These are phyloP conservation scores for Singerocomus inundabilis DNA, from an alignment of 1,284 basidiomycete genomes.

Conservation along the genomic window DNA sequence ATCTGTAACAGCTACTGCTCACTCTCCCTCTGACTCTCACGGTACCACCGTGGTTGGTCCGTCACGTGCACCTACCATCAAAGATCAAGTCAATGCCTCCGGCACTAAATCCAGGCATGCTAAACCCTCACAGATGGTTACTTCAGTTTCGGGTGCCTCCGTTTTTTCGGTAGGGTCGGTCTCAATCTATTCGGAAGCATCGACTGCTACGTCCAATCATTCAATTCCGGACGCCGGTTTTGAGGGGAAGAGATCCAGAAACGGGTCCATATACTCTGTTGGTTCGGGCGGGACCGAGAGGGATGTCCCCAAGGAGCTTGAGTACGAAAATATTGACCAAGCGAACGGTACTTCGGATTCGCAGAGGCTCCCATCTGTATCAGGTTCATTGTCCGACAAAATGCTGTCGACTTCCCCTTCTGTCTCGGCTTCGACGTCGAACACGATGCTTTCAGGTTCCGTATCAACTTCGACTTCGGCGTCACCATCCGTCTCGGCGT, in stretches of 20 bases:
- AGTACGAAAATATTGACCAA: constrained; percentile 12
- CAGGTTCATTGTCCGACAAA: constrained; percentile 8
- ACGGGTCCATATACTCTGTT: constrained; percentile 17
- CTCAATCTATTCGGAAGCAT: constrained; percentile 31
- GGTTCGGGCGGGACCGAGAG: constrained; percentile 21
- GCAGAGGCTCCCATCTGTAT: not conserved
- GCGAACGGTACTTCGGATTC: constrained; percentile 1
- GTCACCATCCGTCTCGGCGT: constrained; percentile 12
- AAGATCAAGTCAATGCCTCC: not conserved
- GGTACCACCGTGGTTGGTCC: constrained; percentile 6
- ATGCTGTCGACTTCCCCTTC: not conserved
- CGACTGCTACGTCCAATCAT: constrained; percentile 26
- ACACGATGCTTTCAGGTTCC: constrained; percentile 7
- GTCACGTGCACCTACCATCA: not conserved
- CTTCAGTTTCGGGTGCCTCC: constrained; percentile 30
- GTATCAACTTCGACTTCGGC: constrained; percentile 16
- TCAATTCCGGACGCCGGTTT: constrained; percentile 14
- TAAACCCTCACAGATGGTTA: constrained; percentile 20
- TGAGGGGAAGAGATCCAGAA: constrained; percentile 6
- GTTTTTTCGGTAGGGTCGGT: constrained; percentile 27
- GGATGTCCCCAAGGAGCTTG: constrained; percentile 9
- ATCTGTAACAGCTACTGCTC: not conserved
- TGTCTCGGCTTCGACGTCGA: constrained; percentile 5
- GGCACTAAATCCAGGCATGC: constrained; percentile 13
- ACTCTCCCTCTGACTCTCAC: constrained; percentile 1